phyloP scores from a whole-genome alignment of 23 red algal species.

The Chondrus crispus region DNA sequence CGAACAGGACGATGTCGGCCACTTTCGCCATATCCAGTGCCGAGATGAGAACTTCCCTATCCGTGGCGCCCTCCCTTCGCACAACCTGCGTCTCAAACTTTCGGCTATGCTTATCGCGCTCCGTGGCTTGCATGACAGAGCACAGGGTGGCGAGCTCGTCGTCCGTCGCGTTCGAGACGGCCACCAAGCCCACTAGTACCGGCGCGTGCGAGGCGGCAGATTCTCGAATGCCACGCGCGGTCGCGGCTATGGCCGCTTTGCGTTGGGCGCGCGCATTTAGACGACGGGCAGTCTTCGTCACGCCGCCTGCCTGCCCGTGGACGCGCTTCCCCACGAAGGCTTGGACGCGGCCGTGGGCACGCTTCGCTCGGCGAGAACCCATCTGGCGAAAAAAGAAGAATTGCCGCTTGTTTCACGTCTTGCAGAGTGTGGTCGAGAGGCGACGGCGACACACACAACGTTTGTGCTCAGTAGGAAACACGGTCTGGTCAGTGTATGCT shows the following conservation, averaged over 20 bases:
- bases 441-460: no score
- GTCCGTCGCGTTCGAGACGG: constrained; percentile 6
- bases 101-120: neutral
- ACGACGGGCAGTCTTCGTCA: constrained; percentile 15
- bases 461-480: no score
- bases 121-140: neutral
- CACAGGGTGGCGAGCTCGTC: neutral
- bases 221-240: neutral
- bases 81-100: constrained; percentile 13
- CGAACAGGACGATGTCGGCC: constrained; percentile 57
- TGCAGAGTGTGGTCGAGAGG: no score
- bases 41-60: constrained; percentile 32
- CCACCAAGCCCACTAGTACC: neutral
- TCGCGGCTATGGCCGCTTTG: neutral
- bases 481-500: no score
- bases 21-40: constrained; percentile 64
- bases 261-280: constrained; percentile 22
- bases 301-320: neutral
- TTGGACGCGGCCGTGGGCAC: constrained; percentile 30
- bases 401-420: no score
- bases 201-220: neutral
- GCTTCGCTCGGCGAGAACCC: constrained; percentile 45
- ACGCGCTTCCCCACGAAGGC: neutral
- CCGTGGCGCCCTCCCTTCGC: neutral
- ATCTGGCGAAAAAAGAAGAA: no score